Conservation (phyloP, 140 eudicot genomes). For the Erigeron philadelphicus region DNA sequence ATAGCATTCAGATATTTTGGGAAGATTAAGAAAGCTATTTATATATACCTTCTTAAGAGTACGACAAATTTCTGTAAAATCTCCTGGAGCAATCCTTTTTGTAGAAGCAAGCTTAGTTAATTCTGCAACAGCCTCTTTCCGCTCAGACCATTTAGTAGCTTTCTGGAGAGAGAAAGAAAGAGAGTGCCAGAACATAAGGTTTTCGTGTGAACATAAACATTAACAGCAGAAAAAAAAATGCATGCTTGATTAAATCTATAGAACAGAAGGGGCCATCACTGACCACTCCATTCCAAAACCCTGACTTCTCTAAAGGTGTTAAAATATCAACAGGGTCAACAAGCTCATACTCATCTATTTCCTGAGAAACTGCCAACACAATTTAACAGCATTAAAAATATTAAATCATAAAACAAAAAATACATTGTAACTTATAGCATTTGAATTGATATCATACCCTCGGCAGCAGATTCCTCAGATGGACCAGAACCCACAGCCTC, state of each 20-base stretch:
- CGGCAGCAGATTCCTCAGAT: slow-evolving; percentile 72
- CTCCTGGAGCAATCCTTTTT: slow-evolving; percentile 93
- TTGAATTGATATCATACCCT: slow-evolving; percentile 41
- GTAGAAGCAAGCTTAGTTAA: slow-evolving; percentile 96
- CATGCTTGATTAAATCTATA: neutral
- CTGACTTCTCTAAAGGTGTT: slow-evolving; percentile 93
- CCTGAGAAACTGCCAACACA: slow-evolving; percentile 73
- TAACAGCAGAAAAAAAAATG: neutral
- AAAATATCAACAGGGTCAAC: slow-evolving; percentile 98
- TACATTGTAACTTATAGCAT: neutral
- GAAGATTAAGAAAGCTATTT: slow-evolving; percentile 3
- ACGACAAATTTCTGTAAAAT: slow-evolving; percentile 86
- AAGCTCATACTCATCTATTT: slow-evolving; percentile 95
- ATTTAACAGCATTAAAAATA: slow-evolving; percentile 21
- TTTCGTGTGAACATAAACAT: neutral
- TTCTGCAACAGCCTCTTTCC: slow-evolving; percentile 96
- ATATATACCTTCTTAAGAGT: slow-evolving; percentile 79
- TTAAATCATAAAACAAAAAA: neutral
- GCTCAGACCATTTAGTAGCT: slow-evolving; percentile 98
- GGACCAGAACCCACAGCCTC: slow-evolving; percentile 74
- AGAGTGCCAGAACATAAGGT: slow-evolving; percentile 3
- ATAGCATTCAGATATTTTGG: slow-evolving; percentile 1
- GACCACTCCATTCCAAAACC: slow-evolving; percentile 99
- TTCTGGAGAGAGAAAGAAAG: slow-evolving; percentile 39
- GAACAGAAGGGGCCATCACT: slow-evolving; percentile 29